These are phyloP conservation scores for Haplosporangium sp. DNA, from an alignment of 371 early-diverging fungal species.

Conservation along the genomic window DNA sequence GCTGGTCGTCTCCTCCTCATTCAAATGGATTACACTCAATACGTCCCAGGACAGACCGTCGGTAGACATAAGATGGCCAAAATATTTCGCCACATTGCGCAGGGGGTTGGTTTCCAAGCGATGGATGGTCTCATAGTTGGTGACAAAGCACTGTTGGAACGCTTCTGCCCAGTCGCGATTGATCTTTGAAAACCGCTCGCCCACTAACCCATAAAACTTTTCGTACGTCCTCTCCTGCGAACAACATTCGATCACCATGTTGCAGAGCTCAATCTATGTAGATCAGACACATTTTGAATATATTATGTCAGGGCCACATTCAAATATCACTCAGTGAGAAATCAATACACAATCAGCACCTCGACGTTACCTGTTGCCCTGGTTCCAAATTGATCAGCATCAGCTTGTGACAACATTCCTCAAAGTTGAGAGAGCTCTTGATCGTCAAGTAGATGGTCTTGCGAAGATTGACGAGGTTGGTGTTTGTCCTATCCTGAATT, in stretches of 20 bases:
- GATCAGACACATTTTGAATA: background rate
- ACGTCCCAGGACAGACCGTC: constrained; percentile 92
- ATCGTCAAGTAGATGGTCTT: constrained; percentile 95
- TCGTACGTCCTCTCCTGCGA: constrained; percentile 95
- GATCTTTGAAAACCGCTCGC: constrained; percentile 93
- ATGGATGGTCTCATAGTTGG: constrained; percentile 91
- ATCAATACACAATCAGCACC: too few relatives aligned
- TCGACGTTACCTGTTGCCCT: constrained; percentile 77
- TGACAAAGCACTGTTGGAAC: constrained; percentile 83
- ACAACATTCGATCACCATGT: constrained; percentile 98
- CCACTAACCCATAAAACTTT: constrained; percentile 92
- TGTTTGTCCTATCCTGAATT: constrained; percentile 92
- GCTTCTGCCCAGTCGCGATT: constrained; percentile 83
- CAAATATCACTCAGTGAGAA: background rate
- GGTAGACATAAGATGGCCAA: constrained; percentile 89
- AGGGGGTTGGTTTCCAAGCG: constrained; percentile 94
- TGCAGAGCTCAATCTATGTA: constrained; percentile 82
- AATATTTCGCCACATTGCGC: constrained; percentile 92
- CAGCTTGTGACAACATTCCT: constrained; percentile 96
- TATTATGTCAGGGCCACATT: too few relatives aligned
- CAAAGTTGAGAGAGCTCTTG: constrained; percentile 95
- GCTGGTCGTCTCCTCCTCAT: constrained; percentile 94
- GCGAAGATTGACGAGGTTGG: constrained; percentile 89
- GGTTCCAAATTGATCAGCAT: constrained; percentile 85
- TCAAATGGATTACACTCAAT: constrained; percentile 81